Base-by-base conservation (phyloP, 2,329 filamentous ascomycete genomes). In the Fusarium keratoplasticum region DNA sequence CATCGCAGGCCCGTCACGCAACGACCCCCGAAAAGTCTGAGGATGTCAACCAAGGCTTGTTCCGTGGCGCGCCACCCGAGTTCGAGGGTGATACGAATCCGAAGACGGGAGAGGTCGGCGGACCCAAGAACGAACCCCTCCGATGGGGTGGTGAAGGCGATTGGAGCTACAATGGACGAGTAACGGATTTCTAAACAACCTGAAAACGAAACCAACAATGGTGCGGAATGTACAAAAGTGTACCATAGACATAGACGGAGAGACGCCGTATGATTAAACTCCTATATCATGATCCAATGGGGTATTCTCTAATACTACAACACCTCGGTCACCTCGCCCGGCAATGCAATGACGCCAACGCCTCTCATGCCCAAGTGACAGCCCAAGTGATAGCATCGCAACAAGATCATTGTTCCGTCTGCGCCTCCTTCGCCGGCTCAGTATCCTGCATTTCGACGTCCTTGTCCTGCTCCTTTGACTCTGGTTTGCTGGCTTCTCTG, bases 121-220 rank as follows among this genome's bases (percentile, higher is more conserved):
- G 96, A 1, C 96, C 96, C 7, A 99, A 98, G 91, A 98, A 97
- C 80, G 96, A 99, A 84, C 96, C 96, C 61, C 80, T 98, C 81
- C 86, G 95, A 77, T 98, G 96, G 96, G 95, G 95, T 0, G 86
- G 88, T 20, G 81, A 79, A 0, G 92, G 94, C 1, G 90, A 92
- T 78, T 99, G 95, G 93, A 98, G 95, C 82, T 99, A 94, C 83
- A 98, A 98, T 83, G 96, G 96, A 55, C 87, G 96, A 73, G 95
- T 97, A 64, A 98, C 96, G 27, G 96, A 99, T 84, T 99, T 99
- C 70, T 91, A 76, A 59, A 63, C 10, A 2, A 22, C 13, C 20
- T 25, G 18, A 25, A 25, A 36, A 67, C 29, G 9, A 18, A n/a
- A 38, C 14, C 27, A 60, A 55, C 5, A 27, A 10, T 25, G 20